phyloP scores from a whole-genome alignment of 2,329 filamentous ascomycete species.

The Aspergillus viridinutans region DNA sequence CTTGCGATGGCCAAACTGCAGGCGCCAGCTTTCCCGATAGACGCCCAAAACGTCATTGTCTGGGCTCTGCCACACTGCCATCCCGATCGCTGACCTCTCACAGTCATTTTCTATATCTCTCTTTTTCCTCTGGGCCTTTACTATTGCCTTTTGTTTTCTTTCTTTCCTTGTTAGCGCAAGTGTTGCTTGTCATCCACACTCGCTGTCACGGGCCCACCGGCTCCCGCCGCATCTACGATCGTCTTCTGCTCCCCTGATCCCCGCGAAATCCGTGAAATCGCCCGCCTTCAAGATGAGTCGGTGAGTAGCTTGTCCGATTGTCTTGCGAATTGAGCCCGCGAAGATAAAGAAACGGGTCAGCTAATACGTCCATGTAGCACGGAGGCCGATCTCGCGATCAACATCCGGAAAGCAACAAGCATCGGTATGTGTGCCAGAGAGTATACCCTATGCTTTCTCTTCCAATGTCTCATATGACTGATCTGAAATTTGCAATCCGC shows the following conservation, averaged over 20 bases:
- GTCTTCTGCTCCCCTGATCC: slow-evolving; percentile 19
- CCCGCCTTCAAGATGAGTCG: slow-evolving; percentile 61
- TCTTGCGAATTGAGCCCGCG: background rate
- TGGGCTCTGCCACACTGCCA: background rate
- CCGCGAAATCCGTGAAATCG: slow-evolving; percentile 16
- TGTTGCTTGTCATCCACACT: background rate
- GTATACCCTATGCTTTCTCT: slow-evolving; percentile 1
- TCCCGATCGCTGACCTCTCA: slow-evolving; percentile 9
- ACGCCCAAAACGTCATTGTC: slow-evolving; percentile 28
- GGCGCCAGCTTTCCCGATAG: slow-evolving; percentile 31
- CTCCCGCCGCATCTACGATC: slow-evolving; percentile 4
- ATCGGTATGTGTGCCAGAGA: slow-evolving; percentile 44
- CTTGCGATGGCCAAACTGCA: slow-evolving; percentile 16
- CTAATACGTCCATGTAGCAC: slow-evolving; percentile 40
- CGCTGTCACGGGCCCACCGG: background rate
- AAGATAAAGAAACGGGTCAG: background rate
- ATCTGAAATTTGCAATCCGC: slow-evolving; percentile 9
- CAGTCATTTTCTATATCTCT: slow-evolving; percentile 7
- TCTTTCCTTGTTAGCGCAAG: background rate
- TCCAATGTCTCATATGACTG: slow-evolving; percentile 12
- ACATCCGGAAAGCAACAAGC: slow-evolving; percentile 65
- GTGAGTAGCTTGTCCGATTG: slow-evolving; percentile 34
- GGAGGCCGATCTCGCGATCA: slow-evolving; percentile 61
- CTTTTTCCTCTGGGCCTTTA: slow-evolving; percentile 5
- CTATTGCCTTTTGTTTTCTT: background rate